Evolutionary conservation across 192 early-diverging fungal genomes (phyloP), one percentile per base, ranked within the genome.

Genomic region (Coemansia sp.): DNA sequence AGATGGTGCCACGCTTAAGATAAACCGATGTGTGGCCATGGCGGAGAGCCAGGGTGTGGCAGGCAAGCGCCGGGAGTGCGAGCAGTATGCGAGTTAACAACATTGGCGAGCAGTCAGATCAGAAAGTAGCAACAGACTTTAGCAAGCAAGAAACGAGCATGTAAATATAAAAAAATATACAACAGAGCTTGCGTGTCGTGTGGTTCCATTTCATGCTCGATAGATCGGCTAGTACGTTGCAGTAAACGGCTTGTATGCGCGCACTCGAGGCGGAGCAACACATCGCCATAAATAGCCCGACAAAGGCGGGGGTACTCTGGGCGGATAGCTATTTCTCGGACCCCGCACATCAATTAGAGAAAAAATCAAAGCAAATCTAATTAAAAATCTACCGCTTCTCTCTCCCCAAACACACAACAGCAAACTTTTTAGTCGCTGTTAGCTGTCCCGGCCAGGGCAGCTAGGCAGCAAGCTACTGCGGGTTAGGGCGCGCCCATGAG

Each of bases 1-100:
- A 80, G 6, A 80, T 80, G 2, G 62, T 68, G 45, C 78, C 78
- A 19, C 72, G 72, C 24, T 53, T 43, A 12, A 80, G 62, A 24
- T 64, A 40, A 8, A 80, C 57, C 0, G 78, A 71, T n/a, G 78
- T 62, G 68, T 80, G 37, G 17, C 78, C 72, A 41, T 57, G 49
- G 45, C 22, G 45, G 20, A 39, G 40, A 6, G 76, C 65, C 6
- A 54, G 15, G 14, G 43, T 22, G 38, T 27, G 29, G 24, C 53
- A 22, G 27, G 59, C 39, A 6, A 76, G 63, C 47, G 19, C 41
- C 7, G 41, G 60, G 10, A 69, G 29, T 1, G 49, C n/a, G 7
- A 62, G 43, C 10, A 56, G n/a, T 19, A 56, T 56, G 31, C 7
- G n/a, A 3, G 53, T 9, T 29, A 56, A 31, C 29, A 56, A 7